These are phyloP conservation scores for Ogataea neopini DNA, from an alignment of 805 yeast genomes.

Conservation along the genomic window DNA sequence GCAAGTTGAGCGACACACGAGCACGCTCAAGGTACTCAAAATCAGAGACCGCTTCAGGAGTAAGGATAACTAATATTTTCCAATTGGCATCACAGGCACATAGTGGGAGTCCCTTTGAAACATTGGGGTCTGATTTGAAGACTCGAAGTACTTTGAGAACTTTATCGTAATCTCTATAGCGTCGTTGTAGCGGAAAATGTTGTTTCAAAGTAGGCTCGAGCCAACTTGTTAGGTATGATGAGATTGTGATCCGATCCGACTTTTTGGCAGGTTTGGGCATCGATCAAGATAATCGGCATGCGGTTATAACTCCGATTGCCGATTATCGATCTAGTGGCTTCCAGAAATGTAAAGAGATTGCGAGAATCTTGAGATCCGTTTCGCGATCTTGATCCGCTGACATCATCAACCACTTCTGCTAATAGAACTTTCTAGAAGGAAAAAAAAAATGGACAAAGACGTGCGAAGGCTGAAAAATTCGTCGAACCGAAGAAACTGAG, in stretches of 20 bases:
- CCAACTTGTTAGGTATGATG: constrained; percentile 3
- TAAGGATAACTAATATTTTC: constrained; percentile 18
- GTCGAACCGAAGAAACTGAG: constrained; percentile 8
- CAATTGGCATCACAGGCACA: constrained; percentile 23
- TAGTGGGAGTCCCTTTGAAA: constrained; percentile 13
- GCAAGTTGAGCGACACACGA: constrained; percentile 18
- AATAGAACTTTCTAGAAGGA: constrained; percentile 24
- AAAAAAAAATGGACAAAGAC: constrained; percentile 3
- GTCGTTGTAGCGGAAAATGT: constrained; percentile 4
- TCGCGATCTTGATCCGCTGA: not conserved
- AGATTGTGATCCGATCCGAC: not conserved
- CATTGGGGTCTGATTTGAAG: constrained; percentile 3
- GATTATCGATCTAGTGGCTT: not conserved
- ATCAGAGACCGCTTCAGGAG: constrained; percentile 14
- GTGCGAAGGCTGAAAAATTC: constrained; percentile 8
- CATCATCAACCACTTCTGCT: not conserved
- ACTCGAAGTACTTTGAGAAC: constrained; percentile 18
- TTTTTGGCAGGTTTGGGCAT: constrained; percentile 3
- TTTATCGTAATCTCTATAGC: constrained; percentile 1
- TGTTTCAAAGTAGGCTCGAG: constrained; percentile 1
- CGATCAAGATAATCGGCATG: not conserved
- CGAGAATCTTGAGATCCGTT: not conserved
- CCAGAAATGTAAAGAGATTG: not conserved
- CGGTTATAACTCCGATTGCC: too few relatives aligned
- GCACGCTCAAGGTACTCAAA: constrained; percentile 22